Conservation (phyloP, 2,329 filamentous ascomycete species). For the Allantophomopsis cytisporea region DNA sequence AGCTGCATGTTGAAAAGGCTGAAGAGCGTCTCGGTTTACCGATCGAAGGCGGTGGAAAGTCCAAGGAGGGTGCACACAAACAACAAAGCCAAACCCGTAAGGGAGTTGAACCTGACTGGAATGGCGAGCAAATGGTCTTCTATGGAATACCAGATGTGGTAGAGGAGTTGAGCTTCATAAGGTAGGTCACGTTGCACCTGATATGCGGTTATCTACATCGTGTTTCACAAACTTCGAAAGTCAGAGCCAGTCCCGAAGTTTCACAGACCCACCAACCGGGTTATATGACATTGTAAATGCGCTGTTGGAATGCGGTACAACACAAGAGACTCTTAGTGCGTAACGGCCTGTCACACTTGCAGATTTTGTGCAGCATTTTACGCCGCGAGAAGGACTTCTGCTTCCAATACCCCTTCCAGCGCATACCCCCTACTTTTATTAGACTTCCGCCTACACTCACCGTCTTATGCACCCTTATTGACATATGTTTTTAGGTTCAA, state of each 20-base stretch:
- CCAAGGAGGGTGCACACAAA: conserved; percentile 45
- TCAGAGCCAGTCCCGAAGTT: not conserved
- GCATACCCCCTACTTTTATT: too few relatives aligned
- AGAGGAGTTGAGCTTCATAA: conserved; percentile 58
- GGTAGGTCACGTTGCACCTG: conserved; percentile 33
- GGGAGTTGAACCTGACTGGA: conserved; percentile 51
- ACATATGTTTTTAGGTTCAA: conserved; percentile 40
- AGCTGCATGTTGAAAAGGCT: conserved; percentile 63
- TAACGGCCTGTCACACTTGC: too few relatives aligned
- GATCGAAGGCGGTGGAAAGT: conserved; percentile 29
- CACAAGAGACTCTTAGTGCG: too few relatives aligned
- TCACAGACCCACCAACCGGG: not conserved
- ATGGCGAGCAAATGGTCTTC: conserved; percentile 43
- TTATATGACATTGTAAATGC: too few relatives aligned
- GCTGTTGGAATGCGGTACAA: too few relatives aligned
- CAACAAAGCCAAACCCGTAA: conserved; percentile 38
- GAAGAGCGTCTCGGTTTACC: conserved; percentile 19
- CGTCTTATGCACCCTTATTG: too few relatives aligned
- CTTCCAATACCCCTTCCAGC: too few relatives aligned
- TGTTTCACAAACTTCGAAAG: not conserved
- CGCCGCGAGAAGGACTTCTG: too few relatives aligned
- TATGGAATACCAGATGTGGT: conserved; percentile 41
- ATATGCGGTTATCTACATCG: too few relatives aligned
- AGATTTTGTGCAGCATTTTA: too few relatives aligned
- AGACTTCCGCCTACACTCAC: not conserved